Conservation (phyloP, 768 basidiomycete genomes). For the Paxillus involutus region DNA sequence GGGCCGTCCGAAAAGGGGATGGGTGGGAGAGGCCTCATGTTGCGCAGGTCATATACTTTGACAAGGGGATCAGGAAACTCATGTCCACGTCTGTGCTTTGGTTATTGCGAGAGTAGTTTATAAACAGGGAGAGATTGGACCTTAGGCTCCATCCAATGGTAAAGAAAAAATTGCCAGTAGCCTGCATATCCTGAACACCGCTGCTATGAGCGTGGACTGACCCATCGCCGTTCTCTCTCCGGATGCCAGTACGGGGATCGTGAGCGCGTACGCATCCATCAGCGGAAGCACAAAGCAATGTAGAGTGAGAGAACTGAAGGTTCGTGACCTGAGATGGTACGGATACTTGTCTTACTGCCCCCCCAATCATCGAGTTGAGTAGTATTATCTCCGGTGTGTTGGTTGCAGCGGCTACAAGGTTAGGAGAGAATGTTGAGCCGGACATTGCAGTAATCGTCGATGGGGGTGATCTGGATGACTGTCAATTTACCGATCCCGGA, state of each 20-base stretch:
- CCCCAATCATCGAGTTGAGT: conserved; percentile 74
- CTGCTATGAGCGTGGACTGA: conserved; percentile 77
- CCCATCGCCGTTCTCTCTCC: conserved; percentile 48
- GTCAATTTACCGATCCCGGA: conserved; percentile 15
- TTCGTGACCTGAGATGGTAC: conserved; percentile 62
- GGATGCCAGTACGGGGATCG: conserved; percentile 61
- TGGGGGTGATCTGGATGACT: conserved; percentile 33
- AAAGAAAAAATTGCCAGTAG: conserved; percentile 75
- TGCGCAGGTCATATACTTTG: conserved; percentile 89
- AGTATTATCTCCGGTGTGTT: conserved; percentile 61
- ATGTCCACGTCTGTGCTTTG: conserved; percentile 66
- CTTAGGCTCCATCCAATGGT: conserved; percentile 87
- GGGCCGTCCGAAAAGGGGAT: conserved; percentile 87
- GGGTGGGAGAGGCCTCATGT: conserved; percentile 78
- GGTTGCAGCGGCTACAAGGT: conserved; percentile 60
- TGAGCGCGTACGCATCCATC: conserved; percentile 77
- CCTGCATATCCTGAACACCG: conserved; percentile 81
- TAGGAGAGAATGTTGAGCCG: conserved; percentile 50
- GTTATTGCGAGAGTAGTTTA: conserved; percentile 8
- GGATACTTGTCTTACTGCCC: conserved; percentile 53
- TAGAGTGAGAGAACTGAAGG: conserved; percentile 63
- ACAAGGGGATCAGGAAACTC: conserved; percentile 90
- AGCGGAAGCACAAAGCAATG: conserved; percentile 64
- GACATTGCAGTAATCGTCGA: conserved; percentile 41
- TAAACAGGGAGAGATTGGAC: conserved; percentile 37